Base-by-base conservation (phyloP, 352 stramenopile species). In the Salisapilia sapeloensis region DNA sequence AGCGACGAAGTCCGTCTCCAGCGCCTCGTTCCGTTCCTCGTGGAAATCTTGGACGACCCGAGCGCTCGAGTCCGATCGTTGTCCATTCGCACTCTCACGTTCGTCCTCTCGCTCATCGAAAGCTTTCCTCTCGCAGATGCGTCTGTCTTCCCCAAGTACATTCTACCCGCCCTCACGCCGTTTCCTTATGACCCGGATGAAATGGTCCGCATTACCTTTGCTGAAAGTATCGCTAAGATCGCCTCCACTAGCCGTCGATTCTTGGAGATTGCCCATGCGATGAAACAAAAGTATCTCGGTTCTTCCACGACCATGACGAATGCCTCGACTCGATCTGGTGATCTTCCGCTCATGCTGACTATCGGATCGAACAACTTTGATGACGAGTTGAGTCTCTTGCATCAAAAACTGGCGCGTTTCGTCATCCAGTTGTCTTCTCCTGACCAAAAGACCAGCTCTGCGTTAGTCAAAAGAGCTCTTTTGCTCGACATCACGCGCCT, bases 71-170 rank as follows among this genome's bases (percentile, higher is more conserved):
- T 99, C 8, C 61, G 93, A 13, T 77, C 89, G 6, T 66, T 89
- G 5, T 71, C 83, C 6, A 67, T 98, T 8, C 69, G 86, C 17
- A 90, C 81, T 1, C 53, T 98, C 6, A 89, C 86, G 5, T 81
- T 75, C 12, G 58, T 97, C 20, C 44, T 97, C 22, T 79, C 65
- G 18, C 47, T 89, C 13, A 69, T 98, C n/a, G 75, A 85, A 35
- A 75, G 48, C 0, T 94, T 98, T 40, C 84, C 89, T 4, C 65
- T 95, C 6, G 96, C 91, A 2, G 94, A 98, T 44, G 82, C 91
- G 1, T 87, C 90, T 21, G 78, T 99, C 2, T 98, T 99, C 38
- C 86, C 92, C 0, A 75, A 96, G 54, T 99, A 98, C 51, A 86
- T 99, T 15, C 80, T 98, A 24, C 95, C 89, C 29, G 65, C 72